Conservation (phyloP, 2,329 filamentous ascomycete species). For the Fusarium sp. region DNA sequence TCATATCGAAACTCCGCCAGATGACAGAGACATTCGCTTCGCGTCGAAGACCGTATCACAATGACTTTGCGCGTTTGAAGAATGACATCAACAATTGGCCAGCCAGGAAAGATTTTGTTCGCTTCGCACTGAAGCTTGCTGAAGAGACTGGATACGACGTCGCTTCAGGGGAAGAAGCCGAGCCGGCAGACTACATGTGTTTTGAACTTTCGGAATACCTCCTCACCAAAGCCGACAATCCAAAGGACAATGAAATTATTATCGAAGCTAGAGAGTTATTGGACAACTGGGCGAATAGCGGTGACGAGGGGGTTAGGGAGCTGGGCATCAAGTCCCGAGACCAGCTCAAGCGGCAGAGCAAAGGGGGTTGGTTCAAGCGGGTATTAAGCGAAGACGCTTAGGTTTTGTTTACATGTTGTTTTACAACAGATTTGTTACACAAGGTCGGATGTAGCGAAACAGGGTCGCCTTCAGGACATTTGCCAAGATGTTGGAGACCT, state of each 20-base stretch:
- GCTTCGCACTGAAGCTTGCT: constrained; percentile 25
- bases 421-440: not conserved
- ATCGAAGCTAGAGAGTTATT: constrained; percentile 14
- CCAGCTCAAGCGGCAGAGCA: not conserved
- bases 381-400: not conserved
- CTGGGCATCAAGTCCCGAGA: constrained; percentile 6
- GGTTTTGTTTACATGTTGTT: not conserved
- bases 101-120: not conserved
- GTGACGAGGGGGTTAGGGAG: constrained; percentile 8
- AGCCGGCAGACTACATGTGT: constrained; percentile 35
- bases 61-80: constrained; percentile 33
- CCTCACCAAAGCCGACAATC: not conserved
- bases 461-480: not conserved
- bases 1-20: constrained; percentile 19
- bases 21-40: constrained; percentile 24
- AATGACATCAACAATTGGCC: constrained; percentile 15
- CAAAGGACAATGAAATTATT: not conserved
- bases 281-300: constrained; percentile 17
- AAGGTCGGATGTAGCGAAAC: not conserved
- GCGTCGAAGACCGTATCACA: constrained; percentile 38
- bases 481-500: not conserved
- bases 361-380: constrained; percentile 10
- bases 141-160: not conserved
- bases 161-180: not conserved
- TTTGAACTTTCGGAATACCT: constrained; percentile 29